A percentile compares a stretch with the other conserved stretches of the same genome.
Evolutionary conservation across 1,139 yeast species (phyloP).

Genomic region (Diutina mesorugosa): DNA sequence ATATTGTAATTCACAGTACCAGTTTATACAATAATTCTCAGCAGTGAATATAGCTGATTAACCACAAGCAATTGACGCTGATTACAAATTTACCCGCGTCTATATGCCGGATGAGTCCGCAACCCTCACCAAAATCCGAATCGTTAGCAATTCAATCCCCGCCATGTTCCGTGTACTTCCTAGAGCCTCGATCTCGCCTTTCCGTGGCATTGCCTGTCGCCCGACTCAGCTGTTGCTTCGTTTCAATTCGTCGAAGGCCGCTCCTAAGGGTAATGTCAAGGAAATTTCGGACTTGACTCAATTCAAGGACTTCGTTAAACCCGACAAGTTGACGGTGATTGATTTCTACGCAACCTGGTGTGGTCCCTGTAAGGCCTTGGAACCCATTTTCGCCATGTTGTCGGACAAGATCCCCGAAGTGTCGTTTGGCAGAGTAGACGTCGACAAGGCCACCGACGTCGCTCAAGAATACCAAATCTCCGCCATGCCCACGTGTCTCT

Average conservation of each 20-base stretch:
- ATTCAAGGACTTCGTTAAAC: background rate
- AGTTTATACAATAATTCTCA: no score
- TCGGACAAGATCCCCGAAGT: slow-evolving; percentile 18
- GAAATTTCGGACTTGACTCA: background rate
- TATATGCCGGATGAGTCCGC: background rate
- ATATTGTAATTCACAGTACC: no score
- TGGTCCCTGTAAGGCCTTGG: slow-evolving; percentile 33
- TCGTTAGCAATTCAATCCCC: background rate
- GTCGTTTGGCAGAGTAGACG: slow-evolving; percentile 1
- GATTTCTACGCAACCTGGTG: slow-evolving; percentile 37
- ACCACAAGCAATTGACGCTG: background rate
- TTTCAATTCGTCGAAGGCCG: background rate
- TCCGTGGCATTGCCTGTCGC: background rate
- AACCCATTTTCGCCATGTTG: slow-evolving; percentile 23
- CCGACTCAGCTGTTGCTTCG: background rate
- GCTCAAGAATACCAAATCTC: background rate
- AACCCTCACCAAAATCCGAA: background rate
- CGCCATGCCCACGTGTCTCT: slow-evolving; percentile 2
- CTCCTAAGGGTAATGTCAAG: background rate
- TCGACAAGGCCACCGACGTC: slow-evolving; percentile 1
- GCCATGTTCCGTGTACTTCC: background rate
- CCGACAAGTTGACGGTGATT: slow-evolving; percentile 16
- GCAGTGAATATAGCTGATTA: no score
- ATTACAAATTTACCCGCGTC: background rate
- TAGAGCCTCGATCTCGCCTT: background rate